A percentile compares a stretch with the other conserved stretches of the same genome.
Conservation (phyloP, 2,329 filamentous ascomycete genomes). For the Achaetomium macrosporum region DNA sequence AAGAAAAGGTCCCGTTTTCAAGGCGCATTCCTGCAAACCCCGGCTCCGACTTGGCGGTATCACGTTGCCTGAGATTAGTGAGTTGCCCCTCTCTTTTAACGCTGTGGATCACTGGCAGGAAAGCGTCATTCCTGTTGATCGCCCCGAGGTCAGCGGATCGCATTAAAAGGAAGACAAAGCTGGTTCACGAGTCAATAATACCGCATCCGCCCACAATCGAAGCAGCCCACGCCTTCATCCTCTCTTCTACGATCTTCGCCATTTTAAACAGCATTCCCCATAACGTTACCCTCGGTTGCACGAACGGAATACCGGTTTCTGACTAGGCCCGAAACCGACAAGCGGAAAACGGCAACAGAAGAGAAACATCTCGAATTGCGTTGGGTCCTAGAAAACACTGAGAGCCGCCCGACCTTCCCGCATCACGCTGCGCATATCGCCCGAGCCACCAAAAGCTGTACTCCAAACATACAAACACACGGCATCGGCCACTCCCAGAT, state of each 20-base stretch:
- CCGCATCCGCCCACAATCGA: not conserved
- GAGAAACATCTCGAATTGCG: not conserved
- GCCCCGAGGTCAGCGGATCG: constrained; percentile 10
- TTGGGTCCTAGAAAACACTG: constrained; percentile 5
- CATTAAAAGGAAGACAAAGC: constrained; percentile 10
- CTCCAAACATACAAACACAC: not conserved
- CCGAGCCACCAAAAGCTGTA: not conserved
- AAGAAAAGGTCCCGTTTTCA: too few relatives aligned
- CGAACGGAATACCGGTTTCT: not conserved
- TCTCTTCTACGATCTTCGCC: too few relatives aligned
- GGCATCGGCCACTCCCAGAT: not conserved
- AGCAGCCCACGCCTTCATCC: not conserved
- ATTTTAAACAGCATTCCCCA: too few relatives aligned
- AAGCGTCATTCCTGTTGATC: constrained; percentile 25
- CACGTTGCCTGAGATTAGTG: constrained; percentile 16
- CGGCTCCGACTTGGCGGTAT: not conserved
- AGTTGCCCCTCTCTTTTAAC: constrained; percentile 14
- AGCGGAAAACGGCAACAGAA: not conserved
- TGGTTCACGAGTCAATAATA: not conserved
- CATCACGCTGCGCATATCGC: not conserved
- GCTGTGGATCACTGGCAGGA: constrained; percentile 7
- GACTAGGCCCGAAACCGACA: not conserved
- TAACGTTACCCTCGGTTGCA: not conserved
- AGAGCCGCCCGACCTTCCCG: constrained; percentile 8
- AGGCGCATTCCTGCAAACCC: too few relatives aligned